Base-by-base conservation (phyloP, 2,329 filamentous ascomycete species). In the Ophiobolus disseminans region DNA sequence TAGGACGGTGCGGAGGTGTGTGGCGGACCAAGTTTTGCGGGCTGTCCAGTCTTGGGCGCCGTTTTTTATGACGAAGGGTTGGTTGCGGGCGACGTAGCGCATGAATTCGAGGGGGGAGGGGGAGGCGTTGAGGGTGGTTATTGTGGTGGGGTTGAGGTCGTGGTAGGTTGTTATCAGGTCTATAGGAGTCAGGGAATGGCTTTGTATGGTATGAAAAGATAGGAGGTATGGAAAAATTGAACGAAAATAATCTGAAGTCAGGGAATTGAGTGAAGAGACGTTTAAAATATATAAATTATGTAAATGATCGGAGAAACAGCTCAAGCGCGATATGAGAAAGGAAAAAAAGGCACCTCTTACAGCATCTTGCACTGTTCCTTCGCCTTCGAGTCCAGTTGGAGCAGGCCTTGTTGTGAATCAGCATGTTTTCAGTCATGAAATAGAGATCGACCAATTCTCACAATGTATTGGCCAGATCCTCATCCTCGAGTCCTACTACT, bases 51-150 rank as follows among this genome's bases (percentile, higher is more conserved):
- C 71, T 0, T 65, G 65, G 1, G 87, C 87, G 3, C 80, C 88
- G 7, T 79, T 75, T 28, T 87, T 80, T 21, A 92, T 76, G 2
- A 93, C 82, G 60, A 93, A 92, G 0, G 90, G 90, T 1, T 84
- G 82, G 66, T 93, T 94, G 26, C 78, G 80, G 13, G 87, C 81
- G 16, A 92, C 88, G 70, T 85, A 87, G 62, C 88, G 83, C 85
- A 91, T 88, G 68, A 93, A 93, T 65, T 92, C 87, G 5, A 94
- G 80, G 0, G 90, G 82, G 21, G 86, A 89, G 3, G 90, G 90
- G 39, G 87, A 83, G 32, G 82, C 77, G 11, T 76, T 34, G 2
- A 91, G 78, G 58, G 86, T 84, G 36, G 88, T 82, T 47, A 91
- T 77, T 13, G 64, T 60, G 17, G 75, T 68, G 46, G 79, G 72